phyloP scores from a whole-genome alignment of 805 yeast genomes.

The Cyberlindnera sargentensis region DNA sequence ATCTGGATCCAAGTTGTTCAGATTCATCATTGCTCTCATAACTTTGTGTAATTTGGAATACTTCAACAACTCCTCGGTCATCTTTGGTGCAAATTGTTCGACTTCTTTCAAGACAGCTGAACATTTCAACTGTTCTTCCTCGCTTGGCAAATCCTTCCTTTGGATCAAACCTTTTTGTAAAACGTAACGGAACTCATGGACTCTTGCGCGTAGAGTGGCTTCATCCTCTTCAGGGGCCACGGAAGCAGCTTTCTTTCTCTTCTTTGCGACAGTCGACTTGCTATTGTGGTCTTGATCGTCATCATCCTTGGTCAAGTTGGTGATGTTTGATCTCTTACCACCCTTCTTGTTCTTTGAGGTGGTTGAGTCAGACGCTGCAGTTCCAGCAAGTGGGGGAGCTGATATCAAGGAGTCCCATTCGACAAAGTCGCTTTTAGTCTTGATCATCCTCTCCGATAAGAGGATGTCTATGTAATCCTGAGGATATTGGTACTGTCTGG shows the following conservation, averaged over 20 bases:
- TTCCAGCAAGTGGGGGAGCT: not conserved
- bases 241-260: not conserved
- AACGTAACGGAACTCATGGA: slow-evolving; percentile 33
- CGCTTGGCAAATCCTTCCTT: slow-evolving; percentile 32
- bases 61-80: slow-evolving; percentile 33
- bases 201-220: slow-evolving; percentile 3
- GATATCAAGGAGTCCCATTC: not conserved
- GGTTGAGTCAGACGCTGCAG: not conserved
- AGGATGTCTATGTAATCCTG: not conserved
- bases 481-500: not conserved
- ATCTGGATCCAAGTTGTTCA: slow-evolving; percentile 34
- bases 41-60: slow-evolving; percentile 47
- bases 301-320: not conserved
- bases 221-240: slow-evolving; percentile 1
- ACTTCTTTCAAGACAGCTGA: slow-evolving; percentile 32
- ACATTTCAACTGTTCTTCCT: slow-evolving; percentile 26
- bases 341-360: not conserved
- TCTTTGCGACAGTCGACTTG: not conserved
- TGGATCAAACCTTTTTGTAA: slow-evolving; percentile 44
- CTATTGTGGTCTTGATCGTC: not conserved
- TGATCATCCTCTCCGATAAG: not conserved
- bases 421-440: not conserved
- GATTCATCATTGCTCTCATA: slow-evolving; percentile 38
- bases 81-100: slow-evolving; percentile 31
- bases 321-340: not conserved